Evolutionary conservation across 2,329 filamentous ascomycete species (phyloP), one percentile per base, ranked within the genome.

Genomic region (Corynespora cassiicola): DNA sequence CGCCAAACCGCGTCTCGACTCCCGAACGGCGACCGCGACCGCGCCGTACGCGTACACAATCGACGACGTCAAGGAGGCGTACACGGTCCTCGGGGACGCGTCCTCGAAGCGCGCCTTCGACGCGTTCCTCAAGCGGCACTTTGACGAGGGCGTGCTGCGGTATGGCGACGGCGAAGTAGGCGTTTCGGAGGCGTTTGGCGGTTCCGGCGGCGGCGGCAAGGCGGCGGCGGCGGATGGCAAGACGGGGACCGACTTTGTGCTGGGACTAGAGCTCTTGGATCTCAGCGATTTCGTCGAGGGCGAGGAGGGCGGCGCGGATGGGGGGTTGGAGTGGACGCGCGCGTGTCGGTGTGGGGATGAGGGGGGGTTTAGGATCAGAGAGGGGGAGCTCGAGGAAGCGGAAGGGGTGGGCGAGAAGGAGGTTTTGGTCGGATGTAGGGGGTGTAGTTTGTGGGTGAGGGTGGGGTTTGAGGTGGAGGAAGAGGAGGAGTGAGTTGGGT

Each of bases 381-480:
- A 84, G 55, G 51, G 64, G 3, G 79, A 84, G 54, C 55, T 85
- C 19, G 75, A 75, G 42, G 60, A 61, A 43, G 77, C 79, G 52
- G 70, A 66, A 22, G 69, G 71, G 32, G 71, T 72, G 48, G 79
- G 79, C 3, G 80, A 74, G 47, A 78, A 75, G 16, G 82, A 85
- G 65, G 69, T 85, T 43, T 66, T 82, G 29, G 73, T 81, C 12
- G 80, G 80, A 2, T 85, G 82, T 68, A 70, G 72, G 39, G 81
- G 82, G 22, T 85, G 82, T 64, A 85, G 81, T 72, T 70, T 85
- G 41, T 84, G 79, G 76, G 70, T 84, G 44, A 78, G 78, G 59
- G 75, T 85, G 28, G 65, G 78, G 47, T 85, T 84, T 70, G 78
- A 74, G 15, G 73, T 79, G 30, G 74, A 75, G 39, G 74, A 70